phyloP scores from a whole-genome alignment of 352 stramenopile genomes.

The Pythium oligandrum region DNA sequence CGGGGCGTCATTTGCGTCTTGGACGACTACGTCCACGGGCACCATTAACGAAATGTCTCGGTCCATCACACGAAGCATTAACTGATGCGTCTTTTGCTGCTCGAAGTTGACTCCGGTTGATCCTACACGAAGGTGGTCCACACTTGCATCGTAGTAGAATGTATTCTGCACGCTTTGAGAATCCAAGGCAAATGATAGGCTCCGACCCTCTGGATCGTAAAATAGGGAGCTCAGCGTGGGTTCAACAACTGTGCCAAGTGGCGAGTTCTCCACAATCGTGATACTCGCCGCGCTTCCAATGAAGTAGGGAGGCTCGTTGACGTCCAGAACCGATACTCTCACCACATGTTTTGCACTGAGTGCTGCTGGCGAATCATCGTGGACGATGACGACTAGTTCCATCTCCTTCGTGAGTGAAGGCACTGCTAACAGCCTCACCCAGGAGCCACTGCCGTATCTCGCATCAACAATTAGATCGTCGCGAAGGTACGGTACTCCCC shows the following conservation, averaged over 20 bases:
- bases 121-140: constrained; percentile 29
- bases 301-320: constrained; percentile 19
- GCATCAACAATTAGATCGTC: constrained; percentile 21
- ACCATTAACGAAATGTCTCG: constrained; percentile 5
- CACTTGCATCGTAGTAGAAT: constrained; percentile 42
- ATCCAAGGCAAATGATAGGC: constrained; percentile 18
- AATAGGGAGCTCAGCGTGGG: constrained; percentile 10
- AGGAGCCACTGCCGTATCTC: constrained; percentile 21
- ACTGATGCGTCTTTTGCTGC: constrained; percentile 5
- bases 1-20: constrained; percentile 25
- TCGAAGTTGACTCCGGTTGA: constrained; percentile 33
- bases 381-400: constrained; percentile 24
- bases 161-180: constrained; percentile 27
- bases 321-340: constrained; percentile 11
- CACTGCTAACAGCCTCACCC: constrained; percentile 31
- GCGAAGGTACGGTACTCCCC: constrained; percentile 7
- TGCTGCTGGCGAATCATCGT: constrained; percentile 28
- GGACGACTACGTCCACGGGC: constrained; percentile 10
- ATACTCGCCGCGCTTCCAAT: constrained; percentile 3
- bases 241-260: constrained; percentile 6
- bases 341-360: constrained; percentile 14
- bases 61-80: constrained; percentile 16
- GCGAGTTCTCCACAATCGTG: constrained; percentile 12
- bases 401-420: constrained; percentile 32
- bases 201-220: constrained; percentile 17